These are phyloP conservation scores for Pleomassaria siparia DNA, from an alignment of 2,329 filamentous ascomycete species.

Conservation along the genomic window DNA sequence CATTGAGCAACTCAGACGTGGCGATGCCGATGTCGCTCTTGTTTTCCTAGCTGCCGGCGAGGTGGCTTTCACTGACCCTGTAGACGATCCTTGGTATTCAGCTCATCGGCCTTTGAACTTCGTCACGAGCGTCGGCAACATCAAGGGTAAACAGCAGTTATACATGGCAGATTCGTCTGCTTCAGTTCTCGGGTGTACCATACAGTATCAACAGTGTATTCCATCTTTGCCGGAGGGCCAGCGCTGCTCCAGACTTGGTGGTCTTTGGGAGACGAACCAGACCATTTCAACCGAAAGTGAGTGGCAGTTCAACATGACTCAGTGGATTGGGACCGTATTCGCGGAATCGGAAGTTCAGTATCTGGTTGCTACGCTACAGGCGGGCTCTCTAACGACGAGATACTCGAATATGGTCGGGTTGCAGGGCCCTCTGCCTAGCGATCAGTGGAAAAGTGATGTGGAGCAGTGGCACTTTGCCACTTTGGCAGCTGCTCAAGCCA, in stretches of 20 bases:
- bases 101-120: no score
- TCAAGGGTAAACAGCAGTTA: conserved; percentile 40
- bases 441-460: conserved; percentile 38
- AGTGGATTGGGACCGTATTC: background rate
- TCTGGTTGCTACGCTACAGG: conserved; percentile 2
- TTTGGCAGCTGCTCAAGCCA: conserved; percentile 26
- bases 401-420: background rate
- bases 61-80: conserved; percentile 1
- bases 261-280: background rate
- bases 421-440: conserved; percentile 16
- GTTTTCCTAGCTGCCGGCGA: conserved; percentile 10
- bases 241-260: background rate
- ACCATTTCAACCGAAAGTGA: background rate
- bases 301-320: background rate
- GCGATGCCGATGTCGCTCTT: conserved; percentile 7
- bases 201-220: background rate
- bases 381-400: background rate
- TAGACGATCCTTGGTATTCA: conserved; percentile 15
- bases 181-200: background rate
- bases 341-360: background rate
- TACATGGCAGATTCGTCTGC: background rate
- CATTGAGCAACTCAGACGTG: conserved; percentile 28
- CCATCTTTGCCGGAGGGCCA: background rate
- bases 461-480: conserved; percentile 23
- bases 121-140: conserved; percentile 12